Evolutionary conservation across 208 protist species (phyloP).

Genomic region (Trypanosoma melophagium): DNA sequence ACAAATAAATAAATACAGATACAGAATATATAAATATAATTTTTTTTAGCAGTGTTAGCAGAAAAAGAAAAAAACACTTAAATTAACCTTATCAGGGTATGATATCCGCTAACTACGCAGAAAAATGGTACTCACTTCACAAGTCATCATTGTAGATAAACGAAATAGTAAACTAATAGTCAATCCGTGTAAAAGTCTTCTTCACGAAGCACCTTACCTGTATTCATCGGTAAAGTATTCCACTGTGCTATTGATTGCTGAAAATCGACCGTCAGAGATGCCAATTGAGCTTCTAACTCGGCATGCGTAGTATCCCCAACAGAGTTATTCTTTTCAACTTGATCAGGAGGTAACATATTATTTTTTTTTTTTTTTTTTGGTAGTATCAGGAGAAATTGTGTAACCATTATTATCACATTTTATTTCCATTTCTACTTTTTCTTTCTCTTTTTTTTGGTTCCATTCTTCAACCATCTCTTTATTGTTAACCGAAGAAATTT

Average conservation of each 20-base stretch:
- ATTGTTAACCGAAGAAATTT: not conserved
- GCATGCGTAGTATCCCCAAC: not conserved
- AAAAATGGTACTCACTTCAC: no score
- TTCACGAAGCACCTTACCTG: constrained; percentile 8
- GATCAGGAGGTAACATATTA: not conserved
- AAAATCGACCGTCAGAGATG: constrained; percentile 25
- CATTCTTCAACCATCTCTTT: no score
- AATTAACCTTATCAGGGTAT: no score
- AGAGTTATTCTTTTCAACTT: not conserved
- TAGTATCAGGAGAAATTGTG: not conserved
- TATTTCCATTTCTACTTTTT: not conserved
- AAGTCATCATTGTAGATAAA: not conserved
- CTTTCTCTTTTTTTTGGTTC: not conserved
- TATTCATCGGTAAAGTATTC: constrained; percentile 6
- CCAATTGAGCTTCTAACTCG: constrained; percentile 24
- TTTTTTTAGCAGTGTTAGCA: no score
- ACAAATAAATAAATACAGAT: no score
- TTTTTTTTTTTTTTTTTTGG: not conserved
- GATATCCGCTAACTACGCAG: no score
- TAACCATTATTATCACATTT: not conserved
- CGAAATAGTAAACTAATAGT: not conserved
- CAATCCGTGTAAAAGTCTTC: constrained; percentile 17
- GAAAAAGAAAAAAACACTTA: no score
- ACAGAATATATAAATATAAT: no score
- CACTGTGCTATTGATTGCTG: constrained; percentile 25